Conservation (phyloP, 1,284 basidiomycete genomes). For the Trametes polyzona region DNA sequence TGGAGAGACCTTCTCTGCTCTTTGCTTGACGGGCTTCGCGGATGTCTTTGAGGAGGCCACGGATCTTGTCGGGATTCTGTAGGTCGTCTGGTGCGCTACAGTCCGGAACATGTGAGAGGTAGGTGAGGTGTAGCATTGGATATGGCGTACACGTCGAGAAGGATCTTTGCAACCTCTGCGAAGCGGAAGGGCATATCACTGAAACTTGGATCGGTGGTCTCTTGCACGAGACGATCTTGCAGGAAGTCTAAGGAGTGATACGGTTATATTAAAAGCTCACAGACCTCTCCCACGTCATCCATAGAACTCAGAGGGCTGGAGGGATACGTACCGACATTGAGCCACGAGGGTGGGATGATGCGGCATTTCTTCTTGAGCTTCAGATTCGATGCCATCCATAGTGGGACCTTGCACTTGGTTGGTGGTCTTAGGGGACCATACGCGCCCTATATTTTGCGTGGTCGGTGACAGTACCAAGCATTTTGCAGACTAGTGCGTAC, state of each 20-base stretch:
- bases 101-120: not conserved
- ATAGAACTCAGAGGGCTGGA: not conserved
- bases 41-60: constrained; percentile 89
- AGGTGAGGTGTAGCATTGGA: not conserved
- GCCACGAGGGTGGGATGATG: constrained; percentile 89
- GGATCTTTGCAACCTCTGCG: constrained; percentile 85
- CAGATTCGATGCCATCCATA: constrained; percentile 95
- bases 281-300: no score
- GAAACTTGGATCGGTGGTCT: constrained; percentile 76
- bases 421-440: constrained; percentile 95
- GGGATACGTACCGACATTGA: constrained; percentile 72
- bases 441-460: constrained; percentile 60
- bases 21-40: constrained; percentile 95
- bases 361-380: constrained; percentile 95
- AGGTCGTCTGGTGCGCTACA: constrained; percentile 89
- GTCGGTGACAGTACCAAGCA: not conserved
- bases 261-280: not conserved
- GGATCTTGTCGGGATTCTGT: constrained; percentile 78
- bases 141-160: constrained; percentile 84
- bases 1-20: constrained; percentile 80
- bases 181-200: constrained; percentile 85
- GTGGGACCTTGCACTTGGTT: constrained; percentile 78
- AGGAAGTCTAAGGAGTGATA: constrained; percentile 63
- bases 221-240: constrained; percentile 69
- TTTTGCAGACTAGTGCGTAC: constrained; percentile 45